Base-by-base conservation (phyloP, 768 basidiomycete genomes). In the Boletus rufocinnamomeus region DNA sequence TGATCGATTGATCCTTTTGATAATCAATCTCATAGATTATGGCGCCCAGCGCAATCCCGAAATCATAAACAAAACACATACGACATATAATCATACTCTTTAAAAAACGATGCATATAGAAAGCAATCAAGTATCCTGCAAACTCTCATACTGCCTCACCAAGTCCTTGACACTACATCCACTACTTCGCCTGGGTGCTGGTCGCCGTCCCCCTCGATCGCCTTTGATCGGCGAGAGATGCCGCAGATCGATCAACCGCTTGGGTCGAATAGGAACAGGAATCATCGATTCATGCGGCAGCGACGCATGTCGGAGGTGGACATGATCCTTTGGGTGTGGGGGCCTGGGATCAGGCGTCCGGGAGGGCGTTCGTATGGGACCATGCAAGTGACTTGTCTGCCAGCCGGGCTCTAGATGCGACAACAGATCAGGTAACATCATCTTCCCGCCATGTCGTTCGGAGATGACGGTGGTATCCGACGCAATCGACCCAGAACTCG, bases 141-240 rank as follows among this genome's bases (percentile, higher is more conserved):
- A 60, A 6, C 48, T 70, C 71, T 91, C 88, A 64, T 85, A 92
- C 32, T 76, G 80, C 68, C 73, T 78, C 52, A 91, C 83, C 54
- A 92, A 69, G 52, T 91, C 89, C 72, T 81, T 89, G 57, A 92
- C 90, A 64, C 88, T 90, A 51, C 80, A 79, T 16, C 82, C 83
- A 64, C 89, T 89, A 58, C 82, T 84, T 65, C 85, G 76, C 57
- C 89, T 74, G n/a, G 50, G 25, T 11, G 52, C 13, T 30, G 75
- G 75, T 47, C 75, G 70, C 25, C 69, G 61, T 2, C 64, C 61
- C 19, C 66, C 66, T 3, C 72, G 69, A 17, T 77, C 73, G 8
- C 77, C 70, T 16, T 80, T 74, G 25, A 75, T 77, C 50, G 82
- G 80, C 25, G 72, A 74, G 23, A 57, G 56, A 41, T 68, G 73